Evolutionary conservation across 208 protist species (phyloP).

Genomic region (Acanthamoeba lenticulata): DNA sequence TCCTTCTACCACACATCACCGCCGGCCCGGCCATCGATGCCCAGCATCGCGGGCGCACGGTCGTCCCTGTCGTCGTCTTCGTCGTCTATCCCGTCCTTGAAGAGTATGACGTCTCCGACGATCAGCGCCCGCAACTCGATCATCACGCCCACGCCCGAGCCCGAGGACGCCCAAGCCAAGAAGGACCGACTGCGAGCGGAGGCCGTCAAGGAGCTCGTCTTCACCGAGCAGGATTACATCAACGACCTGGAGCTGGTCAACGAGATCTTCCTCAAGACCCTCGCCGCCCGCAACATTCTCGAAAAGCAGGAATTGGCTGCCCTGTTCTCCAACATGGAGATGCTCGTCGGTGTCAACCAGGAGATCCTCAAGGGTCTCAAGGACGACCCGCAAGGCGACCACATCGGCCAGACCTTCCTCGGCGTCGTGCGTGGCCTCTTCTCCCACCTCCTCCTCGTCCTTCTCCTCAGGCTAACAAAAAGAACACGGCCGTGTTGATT

Average conservation of each 20-base stretch:
- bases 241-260: neutral
- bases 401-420: neutral
- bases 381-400: neutral
- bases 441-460: too few species aligned
- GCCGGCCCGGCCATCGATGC: too few species aligned
- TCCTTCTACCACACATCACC: too few species aligned
- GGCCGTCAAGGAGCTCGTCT: neutral
- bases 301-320: neutral
- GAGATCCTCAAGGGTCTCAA: conserved; percentile 2
- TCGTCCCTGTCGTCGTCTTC: too few species aligned
- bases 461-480: too few species aligned
- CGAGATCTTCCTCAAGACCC: neutral
- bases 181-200: neutral
- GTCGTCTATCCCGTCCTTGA: too few species aligned
- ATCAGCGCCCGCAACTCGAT: too few species aligned
- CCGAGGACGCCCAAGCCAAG: neutral
- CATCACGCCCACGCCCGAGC: neutral
- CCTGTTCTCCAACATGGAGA: conserved; percentile 8
- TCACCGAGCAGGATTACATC: conserved; percentile 11
- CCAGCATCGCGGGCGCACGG: too few species aligned
- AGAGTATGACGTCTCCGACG: too few species aligned
- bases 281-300: neutral
- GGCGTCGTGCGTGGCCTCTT: neutral
- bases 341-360: neutral
- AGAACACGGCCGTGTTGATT: too few species aligned